A percentile compares a stretch with the other conserved stretches of the same genome.
phyloP scores from a whole-genome alignment of 1,139 yeast species.

The Hanseniaspora uvarum region DNA sequence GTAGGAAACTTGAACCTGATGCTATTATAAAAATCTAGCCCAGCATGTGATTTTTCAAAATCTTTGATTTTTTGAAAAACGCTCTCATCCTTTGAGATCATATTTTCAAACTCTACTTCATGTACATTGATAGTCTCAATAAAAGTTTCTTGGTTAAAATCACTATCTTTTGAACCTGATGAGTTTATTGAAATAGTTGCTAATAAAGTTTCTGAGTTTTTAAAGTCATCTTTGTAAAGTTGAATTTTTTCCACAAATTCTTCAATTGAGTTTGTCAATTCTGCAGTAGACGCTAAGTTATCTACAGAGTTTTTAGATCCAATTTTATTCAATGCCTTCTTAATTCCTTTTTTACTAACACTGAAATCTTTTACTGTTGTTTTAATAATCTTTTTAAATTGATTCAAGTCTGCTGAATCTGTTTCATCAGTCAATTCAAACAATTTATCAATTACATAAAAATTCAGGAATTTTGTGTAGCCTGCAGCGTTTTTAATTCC shows the following conservation, averaged over 20 bases:
- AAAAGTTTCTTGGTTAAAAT: neutral
- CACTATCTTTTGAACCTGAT: neutral
- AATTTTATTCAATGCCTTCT: neutral
- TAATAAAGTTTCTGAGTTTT: conserved; percentile 18
- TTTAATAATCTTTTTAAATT: conserved; percentile 57
- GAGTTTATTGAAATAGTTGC: conserved; percentile 6
- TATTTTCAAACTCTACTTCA: neutral
- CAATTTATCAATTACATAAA: conserved; percentile 50
- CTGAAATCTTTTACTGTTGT: conserved; percentile 63
- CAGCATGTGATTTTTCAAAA: neutral
- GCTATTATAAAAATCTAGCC: neutral
- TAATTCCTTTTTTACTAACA: conserved; percentile 27
- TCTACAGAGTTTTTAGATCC: conserved; percentile 32
- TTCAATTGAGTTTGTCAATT: conserved; percentile 44
- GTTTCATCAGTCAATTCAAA: conserved; percentile 49
- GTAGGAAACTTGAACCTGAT: conserved; percentile 2
- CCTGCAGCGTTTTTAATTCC: neutral
- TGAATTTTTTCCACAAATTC: conserved; percentile 36
- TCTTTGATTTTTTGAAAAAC: neutral
- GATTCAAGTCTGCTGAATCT: conserved; percentile 44
- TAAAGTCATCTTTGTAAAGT: conserved; percentile 32
- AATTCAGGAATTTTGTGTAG: conserved; percentile 42
- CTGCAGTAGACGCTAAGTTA: conserved; percentile 35
- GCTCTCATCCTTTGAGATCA: neutral
- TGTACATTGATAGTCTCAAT: neutral